These are phyloP conservation scores for Corrigiola litoralis DNA, from an alignment of 179 eudicot genomes.

Conservation along the genomic window DNA sequence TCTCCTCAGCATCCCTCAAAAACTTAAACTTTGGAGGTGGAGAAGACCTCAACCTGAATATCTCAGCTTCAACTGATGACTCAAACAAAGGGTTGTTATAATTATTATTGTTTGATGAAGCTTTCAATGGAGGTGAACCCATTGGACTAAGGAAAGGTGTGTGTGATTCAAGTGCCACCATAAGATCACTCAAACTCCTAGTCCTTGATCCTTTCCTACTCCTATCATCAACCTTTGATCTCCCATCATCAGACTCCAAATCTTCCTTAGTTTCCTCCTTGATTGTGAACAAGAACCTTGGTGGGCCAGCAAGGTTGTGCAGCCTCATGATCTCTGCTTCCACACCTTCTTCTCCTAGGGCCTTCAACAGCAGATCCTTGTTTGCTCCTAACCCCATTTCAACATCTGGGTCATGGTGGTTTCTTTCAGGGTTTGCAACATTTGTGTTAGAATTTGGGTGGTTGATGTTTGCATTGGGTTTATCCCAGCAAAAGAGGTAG, in stretches of 20 bases:
- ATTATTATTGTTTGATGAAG: constrained; percentile 2
- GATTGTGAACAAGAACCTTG: constrained; percentile 84
- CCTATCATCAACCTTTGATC: constrained; percentile 32
- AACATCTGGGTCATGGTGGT: constrained; percentile 32
- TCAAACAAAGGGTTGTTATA: constrained; percentile 73
- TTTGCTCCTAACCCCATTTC: constrained; percentile 37
- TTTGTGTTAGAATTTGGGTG: constrained; percentile 16
- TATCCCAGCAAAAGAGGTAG: constrained; percentile 58
- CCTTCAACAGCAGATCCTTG: constrained; percentile 33
- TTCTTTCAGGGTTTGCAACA: constrained; percentile 24
- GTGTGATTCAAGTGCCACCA: constrained; percentile 41
- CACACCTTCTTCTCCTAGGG: constrained; percentile 45
- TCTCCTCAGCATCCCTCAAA: constrained; percentile 94
- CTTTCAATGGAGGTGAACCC: constrained; percentile 47
- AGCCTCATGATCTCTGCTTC: constrained; percentile 71
- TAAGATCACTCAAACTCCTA: constrained; percentile 59
- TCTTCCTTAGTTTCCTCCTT: constrained; percentile 83
- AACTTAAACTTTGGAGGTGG: constrained; percentile 96
- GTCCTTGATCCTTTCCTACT: constrained; percentile 60
- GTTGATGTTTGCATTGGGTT: constrained; percentile 26
- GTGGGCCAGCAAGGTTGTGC: constrained; percentile 69
- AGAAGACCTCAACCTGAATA: constrained; percentile 52
- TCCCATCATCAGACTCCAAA: constrained; percentile 78
- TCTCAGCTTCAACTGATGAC: constrained; percentile 51
- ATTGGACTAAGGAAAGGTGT: constrained; percentile 55